Percentiles rank a stretch among this genome's conserved stretches.
Evolutionary conservation across 345 rosid species (phyloP).

Genomic region (Psidium friedrichsthalianum): DNA sequence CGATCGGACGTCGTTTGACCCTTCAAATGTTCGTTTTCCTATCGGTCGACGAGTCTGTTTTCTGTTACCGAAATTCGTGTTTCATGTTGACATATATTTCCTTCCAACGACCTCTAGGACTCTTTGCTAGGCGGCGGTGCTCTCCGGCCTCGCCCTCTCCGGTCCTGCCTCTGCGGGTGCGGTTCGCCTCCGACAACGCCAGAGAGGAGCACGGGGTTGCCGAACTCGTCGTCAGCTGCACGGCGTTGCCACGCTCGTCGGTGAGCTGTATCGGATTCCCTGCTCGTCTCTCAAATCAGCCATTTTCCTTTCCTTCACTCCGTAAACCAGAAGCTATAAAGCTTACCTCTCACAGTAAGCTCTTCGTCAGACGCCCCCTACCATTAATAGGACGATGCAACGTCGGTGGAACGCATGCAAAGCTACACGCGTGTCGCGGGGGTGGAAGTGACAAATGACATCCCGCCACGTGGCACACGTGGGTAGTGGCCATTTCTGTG

Average conservation of each 20-base stretch:
- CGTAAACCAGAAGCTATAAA: not conserved
- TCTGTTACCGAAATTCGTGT: no score
- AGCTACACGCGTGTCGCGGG: not conserved
- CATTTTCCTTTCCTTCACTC: conserved; percentile 9
- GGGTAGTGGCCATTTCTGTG: not conserved
- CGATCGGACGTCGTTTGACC: no score
- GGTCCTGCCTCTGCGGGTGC: not conserved
- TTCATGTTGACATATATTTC: no score
- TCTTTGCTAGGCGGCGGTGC: conserved; percentile 1
- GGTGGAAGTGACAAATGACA: not conserved
- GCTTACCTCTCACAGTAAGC: not conserved
- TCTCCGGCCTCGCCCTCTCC: not conserved
- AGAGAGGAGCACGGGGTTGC: conserved; percentile 45
- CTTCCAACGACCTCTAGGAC: no score
- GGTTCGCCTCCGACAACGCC: conserved; percentile 15
- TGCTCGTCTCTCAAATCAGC: conserved; percentile 46
- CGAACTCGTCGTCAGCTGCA: conserved; percentile 46
- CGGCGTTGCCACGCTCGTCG: conserved; percentile 31
- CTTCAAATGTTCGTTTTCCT: no score
- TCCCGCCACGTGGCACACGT: not conserved
- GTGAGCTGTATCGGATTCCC: conserved; percentile 28
- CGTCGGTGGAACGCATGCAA: not conserved
- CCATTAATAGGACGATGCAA: not conserved
- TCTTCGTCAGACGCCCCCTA: not conserved
- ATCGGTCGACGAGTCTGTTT: no score